Conservation (phyloP, 2,329 filamentous ascomycete genomes). For the Ceratocystis papillata region DNA sequence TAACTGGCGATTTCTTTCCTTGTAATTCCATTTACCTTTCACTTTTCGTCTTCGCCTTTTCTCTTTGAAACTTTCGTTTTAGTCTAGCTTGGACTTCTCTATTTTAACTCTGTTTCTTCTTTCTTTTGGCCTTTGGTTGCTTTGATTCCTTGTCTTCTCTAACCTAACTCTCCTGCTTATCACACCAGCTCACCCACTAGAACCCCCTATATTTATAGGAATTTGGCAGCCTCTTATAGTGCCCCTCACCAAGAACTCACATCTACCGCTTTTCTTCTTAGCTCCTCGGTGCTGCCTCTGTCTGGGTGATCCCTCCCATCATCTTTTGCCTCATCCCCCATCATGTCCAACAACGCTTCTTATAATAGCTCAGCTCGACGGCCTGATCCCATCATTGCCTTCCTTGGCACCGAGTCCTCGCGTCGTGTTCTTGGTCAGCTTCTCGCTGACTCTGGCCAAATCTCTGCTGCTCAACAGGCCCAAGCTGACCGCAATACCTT, state of each 20-base stretch:
- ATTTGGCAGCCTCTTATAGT: too few species aligned
- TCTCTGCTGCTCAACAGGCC: neutral
- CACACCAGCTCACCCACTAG: too few species aligned
- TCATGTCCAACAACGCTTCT: constrained; percentile 13
- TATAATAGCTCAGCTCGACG: constrained; percentile 1
- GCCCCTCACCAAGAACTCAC: neutral
- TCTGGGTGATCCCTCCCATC: neutral
- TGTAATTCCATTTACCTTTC: neutral
- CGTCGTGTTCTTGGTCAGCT: constrained; percentile 6
- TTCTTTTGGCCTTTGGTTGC: neutral
- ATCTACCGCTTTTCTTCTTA: neutral
- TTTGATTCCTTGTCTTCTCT: neutral
- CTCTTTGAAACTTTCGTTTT: neutral
- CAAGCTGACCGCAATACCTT: neutral
- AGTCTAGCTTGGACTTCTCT: too few species aligned
- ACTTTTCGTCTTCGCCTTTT: neutral
- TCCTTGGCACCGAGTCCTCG: neutral
- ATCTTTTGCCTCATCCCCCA: neutral
- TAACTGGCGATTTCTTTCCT: too few species aligned
- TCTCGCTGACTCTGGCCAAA: neutral
- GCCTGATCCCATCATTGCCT: neutral
- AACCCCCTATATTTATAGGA: too few species aligned
- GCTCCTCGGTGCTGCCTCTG: neutral
- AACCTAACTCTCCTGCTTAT: neutral
- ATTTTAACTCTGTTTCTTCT: neutral